Evolutionary conservation across 1,284 basidiomycete genomes (phyloP).

Genomic region (Volvariella surrecta): DNA sequence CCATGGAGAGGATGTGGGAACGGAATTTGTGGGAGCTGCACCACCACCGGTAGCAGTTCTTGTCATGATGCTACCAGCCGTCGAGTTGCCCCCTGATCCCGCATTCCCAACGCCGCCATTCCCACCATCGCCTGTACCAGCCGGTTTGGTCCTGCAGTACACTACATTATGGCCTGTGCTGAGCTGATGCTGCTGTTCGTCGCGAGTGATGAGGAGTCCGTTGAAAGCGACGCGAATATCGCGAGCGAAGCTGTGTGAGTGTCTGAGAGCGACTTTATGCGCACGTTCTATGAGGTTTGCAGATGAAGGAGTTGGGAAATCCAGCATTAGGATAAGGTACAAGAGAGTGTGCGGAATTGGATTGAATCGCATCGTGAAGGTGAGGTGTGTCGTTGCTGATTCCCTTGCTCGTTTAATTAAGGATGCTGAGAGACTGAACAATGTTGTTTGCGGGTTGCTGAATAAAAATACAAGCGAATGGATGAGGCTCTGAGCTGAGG

Average conservation of each 20-base stretch:
- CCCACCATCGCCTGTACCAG: slow-evolving; percentile 13
- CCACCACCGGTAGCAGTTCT: slow-evolving; percentile 3
- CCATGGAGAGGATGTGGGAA: slow-evolving; percentile 25
- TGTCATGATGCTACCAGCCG: slow-evolving; percentile 14
- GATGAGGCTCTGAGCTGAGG: not conserved
- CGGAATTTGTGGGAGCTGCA: slow-evolving; percentile 12
- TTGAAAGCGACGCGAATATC: slow-evolving; percentile 60
- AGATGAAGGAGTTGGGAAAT: slow-evolving; percentile 26
- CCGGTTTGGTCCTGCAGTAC: slow-evolving; percentile 31
- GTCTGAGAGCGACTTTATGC: slow-evolving; percentile 26
- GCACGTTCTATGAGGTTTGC: slow-evolving; percentile 26
- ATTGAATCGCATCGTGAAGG: slow-evolving; percentile 13
- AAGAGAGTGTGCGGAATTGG: slow-evolving; percentile 17
- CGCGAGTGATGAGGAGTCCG: slow-evolving; percentile 31
- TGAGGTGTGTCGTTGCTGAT: not conserved
- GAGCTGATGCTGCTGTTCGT: slow-evolving; percentile 13
- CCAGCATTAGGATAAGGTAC: slow-evolving; percentile 22
- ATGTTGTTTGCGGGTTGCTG: not conserved
- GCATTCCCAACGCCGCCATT: slow-evolving; percentile 7
- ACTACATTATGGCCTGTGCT: slow-evolving; percentile 15
- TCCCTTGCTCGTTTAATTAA: not conserved
- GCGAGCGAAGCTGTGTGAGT: slow-evolving; percentile 51
- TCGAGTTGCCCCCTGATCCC: slow-evolving; percentile 12
- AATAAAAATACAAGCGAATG: not conserved
- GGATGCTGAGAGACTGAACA: not conserved